Conservation (phyloP, 139 green algal genomes). For the Chlamydomonas eustigma region DNA sequence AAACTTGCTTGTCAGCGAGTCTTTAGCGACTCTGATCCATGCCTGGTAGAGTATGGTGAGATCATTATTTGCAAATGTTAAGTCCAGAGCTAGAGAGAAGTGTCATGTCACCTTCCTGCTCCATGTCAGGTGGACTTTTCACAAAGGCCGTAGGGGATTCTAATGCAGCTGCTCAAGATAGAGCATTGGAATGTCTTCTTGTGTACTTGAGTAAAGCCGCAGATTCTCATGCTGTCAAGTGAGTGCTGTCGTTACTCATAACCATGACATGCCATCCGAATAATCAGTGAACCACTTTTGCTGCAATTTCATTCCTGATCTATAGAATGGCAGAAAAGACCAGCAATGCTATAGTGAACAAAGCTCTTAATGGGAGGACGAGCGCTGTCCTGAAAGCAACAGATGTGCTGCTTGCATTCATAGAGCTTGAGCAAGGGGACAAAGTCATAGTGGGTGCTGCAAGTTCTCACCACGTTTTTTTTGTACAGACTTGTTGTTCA, state of each 20-base stretch:
- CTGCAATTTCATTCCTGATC: slow-evolving; percentile 1
- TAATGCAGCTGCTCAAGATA: slow-evolving; percentile 89
- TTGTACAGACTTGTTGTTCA: too few species aligned
- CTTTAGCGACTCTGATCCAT: slow-evolving; percentile 56
- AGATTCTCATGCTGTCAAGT: slow-evolving; percentile 38
- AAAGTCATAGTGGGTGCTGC: slow-evolving; percentile 65
- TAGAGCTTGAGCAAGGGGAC: slow-evolving; percentile 83
- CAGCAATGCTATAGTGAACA: slow-evolving; percentile 60
- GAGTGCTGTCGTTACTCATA: background rate
- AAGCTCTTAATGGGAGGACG: slow-evolving; percentile 78
- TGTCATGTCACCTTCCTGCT: background rate
- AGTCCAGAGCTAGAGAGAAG: background rate
- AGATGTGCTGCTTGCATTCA: slow-evolving; percentile 66
- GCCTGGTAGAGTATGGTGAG: slow-evolving; percentile 66
- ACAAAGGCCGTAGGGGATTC: slow-evolving; percentile 73
- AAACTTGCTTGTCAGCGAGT: slow-evolving; percentile 44
- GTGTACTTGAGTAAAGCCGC: slow-evolving; percentile 57
- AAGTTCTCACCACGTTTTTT: too few species aligned
- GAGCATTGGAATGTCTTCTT: slow-evolving; percentile 76
- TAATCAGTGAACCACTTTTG: too few species aligned
- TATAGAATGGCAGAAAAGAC: slow-evolving; percentile 57
- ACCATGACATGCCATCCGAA: background rate
- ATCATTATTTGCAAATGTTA: too few species aligned
- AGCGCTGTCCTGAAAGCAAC: slow-evolving; percentile 64
- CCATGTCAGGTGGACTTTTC: slow-evolving; percentile 66